Base-by-base conservation (phyloP, 768 basidiomycete genomes). In the Exsudoporus frostii region DNA sequence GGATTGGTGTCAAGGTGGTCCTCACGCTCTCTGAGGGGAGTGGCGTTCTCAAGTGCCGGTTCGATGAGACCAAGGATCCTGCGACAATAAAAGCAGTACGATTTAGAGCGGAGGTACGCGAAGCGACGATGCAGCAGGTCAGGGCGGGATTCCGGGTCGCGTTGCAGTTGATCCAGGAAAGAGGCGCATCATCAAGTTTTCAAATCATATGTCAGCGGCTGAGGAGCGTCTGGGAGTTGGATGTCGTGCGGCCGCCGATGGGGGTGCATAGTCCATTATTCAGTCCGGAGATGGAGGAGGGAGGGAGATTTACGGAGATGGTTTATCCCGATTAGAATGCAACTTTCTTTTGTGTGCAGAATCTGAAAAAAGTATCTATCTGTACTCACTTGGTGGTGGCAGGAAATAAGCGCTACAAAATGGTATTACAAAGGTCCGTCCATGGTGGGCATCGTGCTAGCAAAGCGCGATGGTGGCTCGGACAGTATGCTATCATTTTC, bases 111-210 rank as follows among this genome's bases (percentile, higher is more conserved):
- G 92, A 96, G 65, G 75, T 94, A 60, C 75, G 80, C 32, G 55
- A 64, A 29, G 71, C 70, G 48, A 72, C 69, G 25, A 46, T 67
- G 59, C 74, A 73, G 41, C 76, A 80, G 58, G 65, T 67, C 32
- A 62, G 61, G 56, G 78, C 71, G 41, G 81, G 73, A 56, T 84
- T 77, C 72, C 73, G 77, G 54, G 82, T 87, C 13, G 75, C 76
- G 34, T 69, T 96, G 59, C 74, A 79, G 17, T 65, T 96, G 46
- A 76, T 90, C 14, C 86, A 90, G 58, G 94, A 97, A 74, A 93
- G 86, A 68, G 96, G 96, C 5, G 86, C 93, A 17, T 75, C 83
- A 39, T 90, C 90, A 22, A 85, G 81, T 27, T 92, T 97, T 74
- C 88, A 85, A 69, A 77, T 81, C 46, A 75, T 92, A 27, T 90